Percentiles rank a stretch among this genome's conserved stretches.
These are phyloP conservation scores for Malus sylvestris DNA, from an alignment of 306 rosid genomes.

Conservation along the genomic window DNA sequence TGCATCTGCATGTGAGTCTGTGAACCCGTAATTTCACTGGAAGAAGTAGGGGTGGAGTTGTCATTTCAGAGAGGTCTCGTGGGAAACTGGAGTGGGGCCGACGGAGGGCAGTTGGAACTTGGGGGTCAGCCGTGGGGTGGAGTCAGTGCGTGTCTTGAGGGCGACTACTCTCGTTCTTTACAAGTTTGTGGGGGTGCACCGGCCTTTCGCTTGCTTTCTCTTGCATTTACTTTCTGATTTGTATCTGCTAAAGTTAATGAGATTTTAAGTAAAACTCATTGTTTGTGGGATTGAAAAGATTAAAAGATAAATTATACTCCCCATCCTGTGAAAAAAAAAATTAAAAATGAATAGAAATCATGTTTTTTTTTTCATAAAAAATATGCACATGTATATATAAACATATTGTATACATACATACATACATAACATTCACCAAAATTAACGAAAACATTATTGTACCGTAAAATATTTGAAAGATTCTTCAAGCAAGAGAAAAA, in stretches of 20 bases:
- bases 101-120: conserved; percentile 16
- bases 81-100: conserved; percentile 36
- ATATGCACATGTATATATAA: too few relatives aligned
- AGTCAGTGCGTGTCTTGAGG: conserved; percentile 31
- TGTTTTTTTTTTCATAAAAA: too few relatives aligned
- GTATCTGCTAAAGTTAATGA: neutral
- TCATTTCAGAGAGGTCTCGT: conserved; percentile 7
- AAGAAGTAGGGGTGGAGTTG: neutral
- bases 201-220: neutral
- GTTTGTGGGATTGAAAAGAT: too few relatives aligned
- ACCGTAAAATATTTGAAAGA: too few relatives aligned
- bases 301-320: too few relatives aligned
- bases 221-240: neutral
- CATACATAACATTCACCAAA: too few relatives aligned
- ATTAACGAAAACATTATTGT: too few relatives aligned
- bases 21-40: neutral
- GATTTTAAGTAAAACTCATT: too few relatives aligned
- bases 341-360: too few relatives aligned
- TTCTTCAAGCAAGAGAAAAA: too few relatives aligned
- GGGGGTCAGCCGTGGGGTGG: neutral
- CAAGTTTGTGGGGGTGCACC: conserved; percentile 26
- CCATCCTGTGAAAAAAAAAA: too few relatives aligned
- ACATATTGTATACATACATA: too few relatives aligned
- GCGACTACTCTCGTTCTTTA: conserved; percentile 22
- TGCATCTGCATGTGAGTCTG: neutral